These are phyloP conservation scores for Nemania bipapillata DNA, from an alignment of 2,329 filamentous ascomycete genomes.

Conservation along the genomic window DNA sequence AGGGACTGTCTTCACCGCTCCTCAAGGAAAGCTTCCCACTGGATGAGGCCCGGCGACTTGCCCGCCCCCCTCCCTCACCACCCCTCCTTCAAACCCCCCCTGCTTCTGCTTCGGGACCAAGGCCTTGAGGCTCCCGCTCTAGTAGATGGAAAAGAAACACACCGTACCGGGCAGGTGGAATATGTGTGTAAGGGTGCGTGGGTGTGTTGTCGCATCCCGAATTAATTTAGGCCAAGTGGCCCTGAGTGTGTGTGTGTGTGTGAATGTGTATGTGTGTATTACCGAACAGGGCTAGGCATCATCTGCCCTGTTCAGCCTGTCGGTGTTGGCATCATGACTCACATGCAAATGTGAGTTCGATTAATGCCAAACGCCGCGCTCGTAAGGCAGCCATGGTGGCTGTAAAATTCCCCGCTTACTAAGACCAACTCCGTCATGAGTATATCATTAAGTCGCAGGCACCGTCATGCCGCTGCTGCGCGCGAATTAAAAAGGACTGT, in stretches of 20 bases:
- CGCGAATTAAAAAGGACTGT: conserved; percentile 1
- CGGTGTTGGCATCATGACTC: conserved; percentile 28
- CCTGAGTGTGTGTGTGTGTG: background rate
- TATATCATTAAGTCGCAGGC: conserved; percentile 31
- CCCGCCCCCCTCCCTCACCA: too few species aligned
- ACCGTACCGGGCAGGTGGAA: conserved; percentile 19
- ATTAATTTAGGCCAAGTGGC: conserved; percentile 12
- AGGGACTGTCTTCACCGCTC: conserved; percentile 29
- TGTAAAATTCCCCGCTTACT: conserved; percentile 11
- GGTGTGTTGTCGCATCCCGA: conserved; percentile 23
- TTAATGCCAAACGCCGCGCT: conserved; percentile 4
- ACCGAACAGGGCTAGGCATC: conserved; percentile 20
- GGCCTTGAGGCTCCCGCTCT: background rate
- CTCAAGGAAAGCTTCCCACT: conserved; percentile 12
- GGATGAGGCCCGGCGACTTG: conserved; percentile 14
- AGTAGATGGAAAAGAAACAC: conserved; percentile 11
- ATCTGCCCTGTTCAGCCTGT: conserved; percentile 17
- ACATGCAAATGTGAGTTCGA: background rate
- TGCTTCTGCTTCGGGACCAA: conserved; percentile 14
- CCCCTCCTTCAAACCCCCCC: too few species aligned
- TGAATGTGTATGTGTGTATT: background rate
- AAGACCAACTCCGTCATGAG: conserved; percentile 15
- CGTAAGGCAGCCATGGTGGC: conserved; percentile 20
- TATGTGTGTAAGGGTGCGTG: background rate
- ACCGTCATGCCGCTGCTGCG: conserved; percentile 20